phyloP scores from a whole-genome alignment of 306 rosid species.

The Casuarina equisetifolia region DNA sequence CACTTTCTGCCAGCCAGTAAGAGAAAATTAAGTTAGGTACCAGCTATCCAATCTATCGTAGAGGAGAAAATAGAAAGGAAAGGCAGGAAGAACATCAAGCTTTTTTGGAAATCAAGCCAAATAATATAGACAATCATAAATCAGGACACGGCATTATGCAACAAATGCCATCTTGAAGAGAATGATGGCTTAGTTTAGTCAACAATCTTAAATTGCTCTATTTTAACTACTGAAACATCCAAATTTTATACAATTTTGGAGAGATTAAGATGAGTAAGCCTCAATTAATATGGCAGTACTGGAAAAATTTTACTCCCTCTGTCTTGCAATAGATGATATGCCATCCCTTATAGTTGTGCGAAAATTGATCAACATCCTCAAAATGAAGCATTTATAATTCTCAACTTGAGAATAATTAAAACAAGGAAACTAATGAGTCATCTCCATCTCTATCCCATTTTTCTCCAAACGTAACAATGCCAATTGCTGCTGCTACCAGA shows the following conservation, averaged over 20 bases:
- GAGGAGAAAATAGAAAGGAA: neutral
- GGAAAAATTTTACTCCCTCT: neutral
- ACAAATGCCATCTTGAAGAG: too few relatives aligned
- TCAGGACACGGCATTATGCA: neutral
- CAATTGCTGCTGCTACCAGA: too few relatives aligned
- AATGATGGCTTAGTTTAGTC: neutral
- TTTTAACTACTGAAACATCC: neutral
- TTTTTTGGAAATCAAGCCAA: neutral
- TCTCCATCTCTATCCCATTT: too few relatives aligned
- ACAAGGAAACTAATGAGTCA: too few relatives aligned
- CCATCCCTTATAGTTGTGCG: neutral
- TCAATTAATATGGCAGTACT: neutral
- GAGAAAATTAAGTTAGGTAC: conserved; percentile 34
- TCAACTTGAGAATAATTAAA: too few relatives aligned
- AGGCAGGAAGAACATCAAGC: conserved; percentile 5
- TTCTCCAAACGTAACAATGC: too few relatives aligned
- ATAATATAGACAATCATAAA: conserved; percentile 7
- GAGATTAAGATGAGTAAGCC: neutral
- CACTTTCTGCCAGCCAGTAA: conserved; percentile 67
- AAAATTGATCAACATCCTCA: neutral
- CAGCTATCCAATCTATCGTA: neutral
- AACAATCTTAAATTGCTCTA: neutral
- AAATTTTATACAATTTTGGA: neutral
- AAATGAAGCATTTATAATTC: neutral
- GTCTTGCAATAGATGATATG: neutral